phyloP scores from a whole-genome alignment of 345 rosid genomes.

The Hibiscus syriacus region DNA sequence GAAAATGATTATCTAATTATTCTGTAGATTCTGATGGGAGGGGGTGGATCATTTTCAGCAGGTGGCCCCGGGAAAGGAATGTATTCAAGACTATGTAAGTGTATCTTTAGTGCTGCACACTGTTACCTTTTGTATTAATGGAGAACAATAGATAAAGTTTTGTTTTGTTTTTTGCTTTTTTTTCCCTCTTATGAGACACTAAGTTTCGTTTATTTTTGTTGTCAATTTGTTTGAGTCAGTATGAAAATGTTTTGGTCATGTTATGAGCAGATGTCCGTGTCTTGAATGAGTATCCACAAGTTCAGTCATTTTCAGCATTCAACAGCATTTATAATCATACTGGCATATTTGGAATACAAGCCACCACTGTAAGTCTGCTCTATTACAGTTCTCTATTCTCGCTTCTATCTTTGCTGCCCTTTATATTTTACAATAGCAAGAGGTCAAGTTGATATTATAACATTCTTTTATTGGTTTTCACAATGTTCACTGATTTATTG shows the following conservation, averaged over 20 bases:
- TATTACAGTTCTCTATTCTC: constrained; percentile 4
- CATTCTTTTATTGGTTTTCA: neutral
- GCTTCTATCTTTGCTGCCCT: neutral
- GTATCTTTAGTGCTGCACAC: neutral
- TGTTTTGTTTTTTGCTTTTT: neutral
- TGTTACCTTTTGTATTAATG: neutral
- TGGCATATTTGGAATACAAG: constrained; percentile 77
- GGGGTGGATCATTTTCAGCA: constrained; percentile 95
- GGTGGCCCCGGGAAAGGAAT: constrained; percentile 99
- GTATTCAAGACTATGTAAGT: constrained; percentile 91
- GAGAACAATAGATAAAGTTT: neutral
- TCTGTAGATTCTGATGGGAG: constrained; percentile 87
- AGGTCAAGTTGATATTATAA: neutral
- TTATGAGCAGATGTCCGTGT: constrained; percentile 61
- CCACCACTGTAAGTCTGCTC: constrained; percentile 52
- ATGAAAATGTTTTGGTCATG: neutral
- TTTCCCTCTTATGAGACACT: neutral
- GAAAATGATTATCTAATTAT: constrained; percentile 8
- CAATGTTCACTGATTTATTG: neutral
- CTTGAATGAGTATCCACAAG: constrained; percentile 61
- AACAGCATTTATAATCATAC: constrained; percentile 70
- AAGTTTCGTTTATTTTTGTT: neutral
- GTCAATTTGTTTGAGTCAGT: neutral
- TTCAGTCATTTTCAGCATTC: constrained; percentile 78
- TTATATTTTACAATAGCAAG: neutral